Conservation (phyloP, 192 early-diverging fungal species). For the Entomortierella lignicola region DNA sequence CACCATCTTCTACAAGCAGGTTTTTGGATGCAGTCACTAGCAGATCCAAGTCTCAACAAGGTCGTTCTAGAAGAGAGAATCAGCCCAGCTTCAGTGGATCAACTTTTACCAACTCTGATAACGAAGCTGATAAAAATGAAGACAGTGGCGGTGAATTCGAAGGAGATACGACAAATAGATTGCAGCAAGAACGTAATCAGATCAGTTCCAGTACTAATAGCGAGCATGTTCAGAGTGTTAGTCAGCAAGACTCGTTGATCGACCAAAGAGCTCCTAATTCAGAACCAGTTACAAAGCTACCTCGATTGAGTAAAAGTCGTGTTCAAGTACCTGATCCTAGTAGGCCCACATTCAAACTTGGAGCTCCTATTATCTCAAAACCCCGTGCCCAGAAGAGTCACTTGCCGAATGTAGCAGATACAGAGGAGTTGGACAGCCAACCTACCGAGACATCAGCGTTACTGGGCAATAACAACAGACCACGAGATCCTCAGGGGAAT, state of each 20-base stretch:
- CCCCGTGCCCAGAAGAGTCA: not conserved
- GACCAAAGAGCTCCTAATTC: too few species aligned
- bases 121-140: slow-evolving; percentile 4
- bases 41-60: slow-evolving; percentile 5
- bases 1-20: slow-evolving; percentile 5
- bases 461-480: slow-evolving; percentile 16
- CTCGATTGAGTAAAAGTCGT: slow-evolving; percentile 30
- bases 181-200: not conserved
- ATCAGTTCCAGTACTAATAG: not conserved
- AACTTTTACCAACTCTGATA: slow-evolving; percentile 36
- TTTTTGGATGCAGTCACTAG: slow-evolving; percentile 40
- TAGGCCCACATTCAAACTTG: slow-evolving; percentile 41
- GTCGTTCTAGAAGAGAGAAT: slow-evolving; percentile 38
- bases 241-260: too few species aligned
- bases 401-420: not conserved
- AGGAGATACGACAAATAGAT: not conserved
- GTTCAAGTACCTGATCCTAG: slow-evolving; percentile 32
- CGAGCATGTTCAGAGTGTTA: too few species aligned
- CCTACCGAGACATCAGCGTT: slow-evolving; percentile 28
- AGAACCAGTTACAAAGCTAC: slow-evolving; percentile 11
- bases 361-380: slow-evolving; percentile 17
- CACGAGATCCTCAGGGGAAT: slow-evolving; percentile 5
- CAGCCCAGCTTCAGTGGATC: slow-evolving; percentile 48
- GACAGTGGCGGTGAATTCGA: slow-evolving; percentile 4
- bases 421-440: not conserved